A percentile compares a stretch with the other conserved stretches of the same genome.
Evolutionary conservation across 768 basidiomycete genomes (phyloP).

Genomic region (Crepidotus variabilis): DNA sequence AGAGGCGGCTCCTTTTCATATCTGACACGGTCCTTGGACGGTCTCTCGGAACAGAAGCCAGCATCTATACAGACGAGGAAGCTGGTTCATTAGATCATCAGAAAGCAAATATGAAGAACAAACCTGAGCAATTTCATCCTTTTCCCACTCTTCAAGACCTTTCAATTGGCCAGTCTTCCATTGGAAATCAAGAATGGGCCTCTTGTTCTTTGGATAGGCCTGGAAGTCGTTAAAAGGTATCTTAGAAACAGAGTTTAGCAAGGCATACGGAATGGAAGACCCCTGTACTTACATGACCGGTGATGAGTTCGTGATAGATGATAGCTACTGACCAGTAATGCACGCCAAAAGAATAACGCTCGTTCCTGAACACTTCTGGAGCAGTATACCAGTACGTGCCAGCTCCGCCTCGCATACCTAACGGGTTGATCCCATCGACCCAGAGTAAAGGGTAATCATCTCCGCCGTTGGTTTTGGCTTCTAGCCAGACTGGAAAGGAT

Average conservation of each 20-base stretch:
- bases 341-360: conserved; percentile 28
- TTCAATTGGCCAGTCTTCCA: conserved; percentile 22
- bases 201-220: conserved; percentile 21
- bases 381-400: conserved; percentile 32
- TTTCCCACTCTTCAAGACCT: conserved; percentile 12
- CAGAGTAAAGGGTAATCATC: conserved; percentile 25
- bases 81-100: background rate
- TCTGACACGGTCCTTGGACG: conserved; percentile 17
- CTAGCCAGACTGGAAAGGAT: conserved; percentile 26
- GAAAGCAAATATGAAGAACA: background rate
- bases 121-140: conserved; percentile 15
- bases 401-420: conserved; percentile 19
- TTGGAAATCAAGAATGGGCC: conserved; percentile 18
- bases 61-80: conserved; percentile 5
- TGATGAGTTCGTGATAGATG: conserved; percentile 69
- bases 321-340: conserved; percentile 85
- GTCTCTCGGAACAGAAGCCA: conserved; percentile 14
- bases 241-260: conserved; percentile 5
- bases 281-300: conserved; percentile 39
- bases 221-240: conserved; percentile 21
- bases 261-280: background rate
- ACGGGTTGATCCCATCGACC: conserved; percentile 19
- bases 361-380: conserved; percentile 28
- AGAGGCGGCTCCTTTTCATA: conserved; percentile 18
- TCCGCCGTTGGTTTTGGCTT: conserved; percentile 17